phyloP scores from a whole-genome alignment of 2,329 filamentous ascomycete species.

The Colletotrichum echinochloae region DNA sequence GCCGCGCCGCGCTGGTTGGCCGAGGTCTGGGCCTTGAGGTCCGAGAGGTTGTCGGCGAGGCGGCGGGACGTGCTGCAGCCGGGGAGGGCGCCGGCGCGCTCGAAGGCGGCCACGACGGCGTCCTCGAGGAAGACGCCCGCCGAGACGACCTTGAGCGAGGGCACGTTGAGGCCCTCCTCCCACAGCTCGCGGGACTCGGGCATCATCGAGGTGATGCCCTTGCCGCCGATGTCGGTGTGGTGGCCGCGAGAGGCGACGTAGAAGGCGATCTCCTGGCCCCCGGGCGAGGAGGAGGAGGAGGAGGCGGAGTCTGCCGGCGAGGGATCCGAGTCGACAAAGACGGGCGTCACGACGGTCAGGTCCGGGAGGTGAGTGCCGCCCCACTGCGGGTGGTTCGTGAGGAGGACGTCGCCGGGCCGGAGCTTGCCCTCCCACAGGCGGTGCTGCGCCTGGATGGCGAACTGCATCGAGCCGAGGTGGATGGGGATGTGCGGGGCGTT shows the following conservation, averaged over 20 bases:
- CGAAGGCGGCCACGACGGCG: slow-evolving; percentile 48
- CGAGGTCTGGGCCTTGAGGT: slow-evolving; percentile 58
- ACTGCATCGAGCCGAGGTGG: slow-evolving; percentile 57
- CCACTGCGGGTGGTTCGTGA: slow-evolving; percentile 54
- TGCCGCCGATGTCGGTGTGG: slow-evolving; percentile 55
- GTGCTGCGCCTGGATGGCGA: slow-evolving; percentile 54
- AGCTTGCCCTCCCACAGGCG: slow-evolving; percentile 50
- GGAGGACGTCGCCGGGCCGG: slow-evolving; percentile 53
- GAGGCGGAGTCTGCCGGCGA: too few relatives aligned
- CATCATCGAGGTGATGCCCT: slow-evolving; percentile 55
- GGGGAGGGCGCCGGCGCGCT: slow-evolving; percentile 50
- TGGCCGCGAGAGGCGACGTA: slow-evolving; percentile 56
- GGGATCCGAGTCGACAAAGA: slow-evolving; percentile 46
- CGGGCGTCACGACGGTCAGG: slow-evolving; percentile 56
- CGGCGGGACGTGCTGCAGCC: slow-evolving; percentile 53
- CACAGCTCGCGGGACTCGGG: slow-evolving; percentile 56
- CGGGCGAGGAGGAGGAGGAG: too few relatives aligned
- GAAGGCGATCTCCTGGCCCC: slow-evolving; percentile 47
- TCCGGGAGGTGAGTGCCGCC: slow-evolving; percentile 57
- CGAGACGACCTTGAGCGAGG: slow-evolving; percentile 53
- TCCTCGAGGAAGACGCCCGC: slow-evolving; percentile 52
- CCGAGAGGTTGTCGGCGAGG: slow-evolving; percentile 56
- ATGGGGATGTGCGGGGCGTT: slow-evolving; percentile 57
- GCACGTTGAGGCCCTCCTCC: slow-evolving; percentile 58
- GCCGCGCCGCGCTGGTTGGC: slow-evolving; percentile 56